Base-by-base conservation (phyloP, 805 yeast genomes). In the Novakomyces olei region DNA sequence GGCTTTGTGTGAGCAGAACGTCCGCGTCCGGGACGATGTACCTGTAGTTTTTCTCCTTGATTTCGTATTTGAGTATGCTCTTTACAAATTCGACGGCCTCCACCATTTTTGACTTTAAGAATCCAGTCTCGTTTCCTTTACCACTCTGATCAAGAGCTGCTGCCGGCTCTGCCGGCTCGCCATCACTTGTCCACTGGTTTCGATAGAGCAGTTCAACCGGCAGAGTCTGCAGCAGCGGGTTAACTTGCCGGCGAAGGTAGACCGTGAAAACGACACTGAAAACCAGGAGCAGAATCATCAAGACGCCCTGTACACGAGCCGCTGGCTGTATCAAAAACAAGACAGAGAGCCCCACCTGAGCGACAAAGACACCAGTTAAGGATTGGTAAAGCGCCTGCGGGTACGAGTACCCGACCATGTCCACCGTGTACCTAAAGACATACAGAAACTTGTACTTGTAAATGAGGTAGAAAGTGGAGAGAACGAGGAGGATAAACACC, bases 271-370 rank as follows among this genome's bases (percentile, higher is more conserved):
- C 72, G 3, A 65, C 64, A 0, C 95, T 79, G 41, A 63, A 51
- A 5, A 63, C 65, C 8, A 79, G 44, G 27, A 74, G 59, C 33
- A 81, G 60, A 2, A 68, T 71, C 50, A 76, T 78, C 34, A 85
- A 54, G n/a, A n/a, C n/a, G n/a, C n/a, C n/a, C n/a, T n/a, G n/a
- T 26, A 91, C 75, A 60, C 79, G 79, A 39, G 91, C 81, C n/a
- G n/a, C n/a, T n/a, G n/a, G n/a, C n/a, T n/a, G n/a, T n/a, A n/a
- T n/a, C n/a, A 77, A 64, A 42, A 78, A 72, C 6, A 79, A 53
- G 0, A 94, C 95, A 27, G 77, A 61, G 43, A 81, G 51, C 39
- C 83, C 75, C 24, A 73, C 57, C 44, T 81, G 91, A 45, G 78
- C 58, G 44, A 81, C 77, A 48, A 81, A 81, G 1, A 81, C 53